Conservation (phyloP, 495 filamentous ascomycete genomes). For the Trichoderma parareesei region DNA sequence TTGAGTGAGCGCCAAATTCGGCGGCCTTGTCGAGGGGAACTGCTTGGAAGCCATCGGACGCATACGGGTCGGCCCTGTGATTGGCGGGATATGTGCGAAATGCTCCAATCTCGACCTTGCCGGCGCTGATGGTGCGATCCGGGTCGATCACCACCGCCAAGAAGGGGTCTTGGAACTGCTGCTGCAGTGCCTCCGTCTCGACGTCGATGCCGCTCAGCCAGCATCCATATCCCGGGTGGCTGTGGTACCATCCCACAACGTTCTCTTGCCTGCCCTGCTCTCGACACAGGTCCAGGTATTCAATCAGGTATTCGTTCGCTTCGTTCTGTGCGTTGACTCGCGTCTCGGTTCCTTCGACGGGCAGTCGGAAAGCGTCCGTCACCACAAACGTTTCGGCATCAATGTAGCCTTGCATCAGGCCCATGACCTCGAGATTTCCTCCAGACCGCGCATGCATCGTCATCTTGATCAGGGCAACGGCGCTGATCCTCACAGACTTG, state of each 20-base stretch:
- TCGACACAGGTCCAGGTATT: slow-evolving; percentile 67
- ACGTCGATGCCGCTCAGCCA: slow-evolving; percentile 98
- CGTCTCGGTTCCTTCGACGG: slow-evolving; percentile 96
- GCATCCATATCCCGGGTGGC: slow-evolving; percentile 95
- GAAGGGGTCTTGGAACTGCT: slow-evolving; percentile 79
- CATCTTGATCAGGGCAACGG: slow-evolving; percentile 95
- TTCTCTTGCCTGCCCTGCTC: slow-evolving; percentile 79
- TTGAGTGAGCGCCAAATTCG: slow-evolving; percentile 90
- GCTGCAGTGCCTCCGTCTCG: slow-evolving; percentile 73
- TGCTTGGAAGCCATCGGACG: slow-evolving; percentile 53
- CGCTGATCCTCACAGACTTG: slow-evolving; percentile 86
- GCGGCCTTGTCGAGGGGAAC: slow-evolving; percentile 89
- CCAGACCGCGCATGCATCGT: slow-evolving; percentile 96
- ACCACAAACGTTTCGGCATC: slow-evolving; percentile 78
- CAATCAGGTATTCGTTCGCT: slow-evolving; percentile 93
- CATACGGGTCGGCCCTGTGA: slow-evolving; percentile 42
- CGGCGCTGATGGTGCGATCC: slow-evolving; percentile 87
- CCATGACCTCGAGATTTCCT: slow-evolving; percentile 92
- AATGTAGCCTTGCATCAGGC: slow-evolving; percentile 95
- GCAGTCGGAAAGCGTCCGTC: slow-evolving; percentile 88
- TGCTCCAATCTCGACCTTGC: slow-evolving; percentile 95
- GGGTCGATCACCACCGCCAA: slow-evolving; percentile 96
- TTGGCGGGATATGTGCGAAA: slow-evolving; percentile 84
- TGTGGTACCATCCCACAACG: slow-evolving; percentile 96
- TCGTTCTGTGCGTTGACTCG: slow-evolving; percentile 92